A percentile compares a stretch with the other conserved stretches of the same genome.
These are phyloP conservation scores for Solanum clarkiae DNA, from an alignment of 257 asterid genomes.

Conservation along the genomic window DNA sequence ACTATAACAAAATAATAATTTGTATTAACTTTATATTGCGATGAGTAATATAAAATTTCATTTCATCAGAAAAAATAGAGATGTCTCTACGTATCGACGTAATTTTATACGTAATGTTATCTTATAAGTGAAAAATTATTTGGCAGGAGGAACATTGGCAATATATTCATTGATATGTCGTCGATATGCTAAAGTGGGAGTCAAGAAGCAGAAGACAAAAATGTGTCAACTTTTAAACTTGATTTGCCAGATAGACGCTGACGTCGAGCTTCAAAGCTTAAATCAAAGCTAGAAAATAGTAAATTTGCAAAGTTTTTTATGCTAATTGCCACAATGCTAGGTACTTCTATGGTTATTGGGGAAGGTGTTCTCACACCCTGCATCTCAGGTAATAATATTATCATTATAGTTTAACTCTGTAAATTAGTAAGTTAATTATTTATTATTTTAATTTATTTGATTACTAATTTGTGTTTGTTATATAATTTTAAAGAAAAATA, in stretches of 20 bases:
- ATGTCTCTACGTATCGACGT: neutral
- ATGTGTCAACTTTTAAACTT: slow-evolving; percentile 31
- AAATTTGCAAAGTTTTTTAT: slow-evolving; percentile 16
- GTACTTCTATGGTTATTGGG: slow-evolving; percentile 82
- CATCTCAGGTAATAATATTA: no score
- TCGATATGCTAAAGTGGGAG: slow-evolving; percentile 51
- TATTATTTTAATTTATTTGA: no score
- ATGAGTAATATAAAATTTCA: no score
- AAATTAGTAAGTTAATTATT: no score
- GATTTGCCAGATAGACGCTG: slow-evolving; percentile 17
- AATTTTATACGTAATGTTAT: neutral
- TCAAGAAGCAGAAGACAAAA: slow-evolving; percentile 34
- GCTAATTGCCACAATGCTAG: slow-evolving; percentile 47
- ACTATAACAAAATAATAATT: no score
- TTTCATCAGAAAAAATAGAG: no score
- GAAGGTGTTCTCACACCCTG: slow-evolving; percentile 67
- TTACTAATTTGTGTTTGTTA: no score
- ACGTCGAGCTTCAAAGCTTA: slow-evolving; percentile 25
- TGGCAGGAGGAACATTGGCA: slow-evolving; percentile 68
- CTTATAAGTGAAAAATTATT: neutral
- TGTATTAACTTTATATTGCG: no score
- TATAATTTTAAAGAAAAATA: no score
- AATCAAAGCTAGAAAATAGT: slow-evolving; percentile 30
- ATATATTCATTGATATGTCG: slow-evolving; percentile 56
- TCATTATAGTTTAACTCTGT: no score